Evolutionary conservation across 2,329 filamentous ascomycete species (phyloP), one percentile per base, ranked within the genome.

Genomic region (Cladosporium sp.): DNA sequence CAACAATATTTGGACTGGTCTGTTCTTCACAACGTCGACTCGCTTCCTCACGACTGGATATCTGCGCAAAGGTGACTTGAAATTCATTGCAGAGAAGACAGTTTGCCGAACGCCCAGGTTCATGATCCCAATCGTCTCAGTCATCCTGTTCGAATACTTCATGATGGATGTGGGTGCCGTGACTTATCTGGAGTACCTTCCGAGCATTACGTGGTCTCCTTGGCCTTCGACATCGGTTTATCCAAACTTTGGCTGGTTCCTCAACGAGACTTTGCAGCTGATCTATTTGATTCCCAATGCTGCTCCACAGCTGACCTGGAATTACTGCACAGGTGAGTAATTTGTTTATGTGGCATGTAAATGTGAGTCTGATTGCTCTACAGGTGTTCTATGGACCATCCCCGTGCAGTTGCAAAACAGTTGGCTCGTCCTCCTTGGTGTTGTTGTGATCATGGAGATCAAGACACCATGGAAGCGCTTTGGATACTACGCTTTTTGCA

Each of bases 21-120:
- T 80, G 21, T 83, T 83, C 73, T 79, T 83, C 70, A 82, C 80
- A 12, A 83, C 79, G 10, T 82, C 81, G 0, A 80, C 79, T 18
- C 79, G 80, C 60, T 83, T 83, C 70, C 67, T 83, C 21, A 75
- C 77, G 16, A 72, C 75, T 1, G 75, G 74, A 26, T 83, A 80
- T 64, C 74, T 83, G 4, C 76, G 75, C 37, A 77, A 74, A 6
- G 81, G 79, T 16, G 77, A 81, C n/a, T 69, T 83, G 21, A 70
- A 76, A 31, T 75, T 74, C 31, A 74, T 83, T 35, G 80, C 81
- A 4, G 77, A 82, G 66, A 81, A 80, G 61, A 77, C 78, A 12
- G 78, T 82, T 16, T 75, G 77, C 29, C 75, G 81, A 63, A 75
- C 78, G 31, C 80, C 80, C 28, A 79, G 80, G 68, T 75, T 83